Base-by-base conservation (phyloP, 2,329 filamentous ascomycete genomes). In the Coniochaeta sp. region DNA sequence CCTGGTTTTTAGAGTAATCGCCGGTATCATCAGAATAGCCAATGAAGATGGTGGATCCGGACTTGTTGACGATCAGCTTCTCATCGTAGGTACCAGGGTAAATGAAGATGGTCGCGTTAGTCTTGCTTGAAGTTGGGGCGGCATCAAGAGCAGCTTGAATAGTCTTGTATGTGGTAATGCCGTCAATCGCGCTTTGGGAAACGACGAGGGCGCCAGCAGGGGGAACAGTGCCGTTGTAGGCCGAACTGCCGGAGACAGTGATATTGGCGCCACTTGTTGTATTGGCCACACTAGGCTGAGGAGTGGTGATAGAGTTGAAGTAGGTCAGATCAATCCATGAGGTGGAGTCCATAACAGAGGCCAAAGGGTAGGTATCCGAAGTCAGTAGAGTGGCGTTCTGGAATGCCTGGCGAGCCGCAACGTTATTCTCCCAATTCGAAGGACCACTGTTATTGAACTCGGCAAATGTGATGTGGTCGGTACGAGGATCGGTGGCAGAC, bases 391-490 rank as follows among this genome's bases (percentile, higher is more conserved):
- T 66, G 55, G 61, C 62, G 58, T 65, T 62, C 38, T 64, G 59
- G 30, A 63, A 69, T 8, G 63, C 64, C n/a, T 58, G 55, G 12
- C 67, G 64, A 14, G 66, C 66, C 14, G 34, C 34, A 36, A 36
- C 34, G 14, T 36, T 36, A 12, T 62, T 64, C 38, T 61, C 64
- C 64, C 64, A 65, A 50, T 60, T 65, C 9, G 82, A 82, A 60
- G 70, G 67, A 1, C 83, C 83, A 14, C 74, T 76, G 66, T 86
- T 85, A 26, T 66, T 72, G 66, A 77, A 84, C 69, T 85, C 83
- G n/a, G 72, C 74, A 60, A 79, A 84, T 14, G 71, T 72, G 17
- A 83, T 79, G 61, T 79, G 65, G 30, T 75, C 77, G 2, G 80
- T 84, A 30, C 64, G 70, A 50, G 73, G 73, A 24, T 60, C 58